A percentile compares a stretch with the other conserved stretches of the same genome.
Conservation (phyloP, 1,139 yeast genomes). For the Yamadazyma friedrichii region DNA sequence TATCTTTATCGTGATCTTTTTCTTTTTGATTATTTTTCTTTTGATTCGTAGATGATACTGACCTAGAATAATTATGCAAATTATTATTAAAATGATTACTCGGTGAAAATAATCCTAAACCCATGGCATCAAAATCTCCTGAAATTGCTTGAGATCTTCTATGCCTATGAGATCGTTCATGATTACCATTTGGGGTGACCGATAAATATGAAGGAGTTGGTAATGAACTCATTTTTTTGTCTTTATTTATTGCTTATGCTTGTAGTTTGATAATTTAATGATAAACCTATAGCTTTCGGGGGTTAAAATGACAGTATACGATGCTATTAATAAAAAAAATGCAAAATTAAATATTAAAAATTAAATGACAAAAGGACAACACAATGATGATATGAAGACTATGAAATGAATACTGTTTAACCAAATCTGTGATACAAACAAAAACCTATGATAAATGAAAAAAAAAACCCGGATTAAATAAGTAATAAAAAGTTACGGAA, state of each 20-base stretch:
- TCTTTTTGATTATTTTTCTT: neutral
- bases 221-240: constrained; percentile 14
- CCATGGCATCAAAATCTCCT: constrained; percentile 62
- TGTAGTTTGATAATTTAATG: too few species aligned
- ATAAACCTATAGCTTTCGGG: too few species aligned
- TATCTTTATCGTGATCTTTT: neutral
- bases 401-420: neutral
- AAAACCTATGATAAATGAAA: neutral
- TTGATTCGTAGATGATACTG: constrained; percentile 3
- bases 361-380: neutral
- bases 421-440: neutral
- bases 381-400: neutral
- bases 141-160: constrained; percentile 72
- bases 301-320: too few species aligned
- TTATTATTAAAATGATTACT: constrained; percentile 12
- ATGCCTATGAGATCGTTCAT: constrained; percentile 52
- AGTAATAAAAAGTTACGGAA: neutral
- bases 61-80: constrained; percentile 6
- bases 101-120: constrained; percentile 39
- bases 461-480: neutral
- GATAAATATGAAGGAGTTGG: constrained; percentile 29
- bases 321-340: neutral
- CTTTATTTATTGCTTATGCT: too few species aligned
- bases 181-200: constrained; percentile 5
- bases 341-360: neutral